Base-by-base conservation (phyloP, 78 protist genomes). In the Chrysochromulina parva region DNA sequence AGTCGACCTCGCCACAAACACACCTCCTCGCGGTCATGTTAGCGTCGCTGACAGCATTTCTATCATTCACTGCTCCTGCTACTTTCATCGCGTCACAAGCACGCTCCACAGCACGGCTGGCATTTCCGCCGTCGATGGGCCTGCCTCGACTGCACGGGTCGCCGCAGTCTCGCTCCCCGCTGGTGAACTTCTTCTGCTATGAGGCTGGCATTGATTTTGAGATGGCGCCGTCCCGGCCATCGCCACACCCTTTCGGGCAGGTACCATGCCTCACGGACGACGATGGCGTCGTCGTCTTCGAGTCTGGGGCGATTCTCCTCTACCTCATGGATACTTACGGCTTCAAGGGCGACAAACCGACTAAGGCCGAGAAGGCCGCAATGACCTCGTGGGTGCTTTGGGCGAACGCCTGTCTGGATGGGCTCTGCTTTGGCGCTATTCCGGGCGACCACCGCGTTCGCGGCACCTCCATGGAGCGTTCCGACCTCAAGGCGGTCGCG, bases 361-460 rank as follows among this genome's bases (percentile, higher is more conserved):
- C 38, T 38, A 38, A 38, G 38, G 38, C 38, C 38, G 38, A 38
- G 38, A 38, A 38, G 38, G 38, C 38, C 38, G 38, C 38, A 38
- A 38, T 38, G 38, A 58, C 62, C 62, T 14, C 7, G 13, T 58
- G 14, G 76, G 86, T 78, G 4, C 47, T 78, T 20, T 78, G 86
- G 86, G 0, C 62, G 5, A 78, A 78, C 62, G 19, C 62, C 7
- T 58, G 53, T 28, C 86, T 78, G 5, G 86, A 78, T 50, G 86
- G 86, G 3, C 62, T 78, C 20, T 78, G 86, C 86, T 78, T 78
- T 47, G 86, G 86, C 62, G 86, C 86, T 6, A 7, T 78, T 5
- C 86, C 86, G 0, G 86, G 86, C 48, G 86, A 78, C 60, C 86
- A 78, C 47, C 86, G 86, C 86, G 86, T 78, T 20, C 86, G 86